phyloP scores from a whole-genome alignment of 352 stramenopile genomes.

The Phytophthora brassicae region DNA sequence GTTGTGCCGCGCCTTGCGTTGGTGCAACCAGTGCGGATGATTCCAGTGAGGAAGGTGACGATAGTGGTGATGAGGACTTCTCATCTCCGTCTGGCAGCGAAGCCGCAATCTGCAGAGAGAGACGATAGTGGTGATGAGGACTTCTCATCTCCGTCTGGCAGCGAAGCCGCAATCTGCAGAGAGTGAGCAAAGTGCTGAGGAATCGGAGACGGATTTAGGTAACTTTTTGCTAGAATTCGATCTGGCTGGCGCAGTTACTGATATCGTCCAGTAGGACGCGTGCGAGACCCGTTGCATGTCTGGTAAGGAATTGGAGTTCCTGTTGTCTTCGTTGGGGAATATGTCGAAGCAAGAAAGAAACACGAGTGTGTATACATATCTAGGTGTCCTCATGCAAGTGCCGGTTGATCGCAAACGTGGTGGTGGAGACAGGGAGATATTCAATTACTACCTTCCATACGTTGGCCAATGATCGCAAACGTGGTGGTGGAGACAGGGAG shows the following conservation, averaged over 20 bases:
- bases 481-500: slow-evolving; percentile 1
- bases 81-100: not conserved
- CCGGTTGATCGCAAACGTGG: not conserved
- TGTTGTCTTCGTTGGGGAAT: slow-evolving; percentile 1
- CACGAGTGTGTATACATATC: slow-evolving; percentile 2
- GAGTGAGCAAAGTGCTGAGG: not conserved
- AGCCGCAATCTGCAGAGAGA: too few relatives aligned
- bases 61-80: not conserved
- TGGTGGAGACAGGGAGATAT: not conserved
- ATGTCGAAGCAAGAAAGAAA: slow-evolving; percentile 1
- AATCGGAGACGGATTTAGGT: not conserved
- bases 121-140: not conserved
- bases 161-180: not conserved
- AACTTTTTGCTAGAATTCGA: not conserved
- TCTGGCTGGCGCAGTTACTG: not conserved
- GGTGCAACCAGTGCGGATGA: not conserved
- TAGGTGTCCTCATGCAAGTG: slow-evolving; percentile 12
- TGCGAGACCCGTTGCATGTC: not conserved
- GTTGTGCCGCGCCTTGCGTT: too few relatives aligned
- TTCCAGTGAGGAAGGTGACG: not conserved
- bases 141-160: not conserved
- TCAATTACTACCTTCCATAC: slow-evolving; percentile 7
- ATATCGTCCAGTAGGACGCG: not conserved
- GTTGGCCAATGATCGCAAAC: not conserved
- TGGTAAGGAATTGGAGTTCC: slow-evolving; percentile 1